Percentiles rank a stretch among this genome's conserved stretches.
These are phyloP conservation scores for Intubia oerlemansii DNA, from an alignment of 2,329 filamentous ascomycete species.

Conservation along the genomic window DNA sequence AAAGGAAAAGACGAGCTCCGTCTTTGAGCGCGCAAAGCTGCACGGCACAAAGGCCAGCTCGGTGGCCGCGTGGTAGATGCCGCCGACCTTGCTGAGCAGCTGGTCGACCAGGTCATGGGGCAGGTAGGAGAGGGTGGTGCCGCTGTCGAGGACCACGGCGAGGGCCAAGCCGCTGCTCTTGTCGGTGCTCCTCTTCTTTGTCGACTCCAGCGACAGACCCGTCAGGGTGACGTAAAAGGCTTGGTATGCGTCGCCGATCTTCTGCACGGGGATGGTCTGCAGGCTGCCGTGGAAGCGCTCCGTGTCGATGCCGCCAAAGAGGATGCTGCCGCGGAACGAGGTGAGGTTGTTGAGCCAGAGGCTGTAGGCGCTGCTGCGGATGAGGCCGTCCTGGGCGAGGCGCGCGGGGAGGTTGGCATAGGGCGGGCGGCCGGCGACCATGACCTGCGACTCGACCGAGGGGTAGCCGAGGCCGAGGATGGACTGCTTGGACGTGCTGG, in stretches of 20 bases:
- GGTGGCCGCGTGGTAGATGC: conserved; percentile 29
- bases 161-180: conserved; percentile 29
- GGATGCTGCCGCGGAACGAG: conserved; percentile 40
- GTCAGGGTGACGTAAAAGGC: conserved; percentile 54
- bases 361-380: conserved; percentile 48
- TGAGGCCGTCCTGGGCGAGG: conserved; percentile 37
- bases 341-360: conserved; percentile 56
- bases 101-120: conserved; percentile 29
- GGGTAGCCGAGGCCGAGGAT: conserved; percentile 74
- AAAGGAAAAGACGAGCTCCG: conserved; percentile 30
- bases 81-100: conserved; percentile 37
- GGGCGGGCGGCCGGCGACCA: conserved; percentile 24
- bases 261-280: conserved; percentile 44
- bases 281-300: conserved; percentile 41
- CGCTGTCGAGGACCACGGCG: conserved; percentile 49
- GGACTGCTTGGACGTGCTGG: conserved; percentile 38
- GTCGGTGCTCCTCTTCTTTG: no score
- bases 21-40: conserved; percentile 19
- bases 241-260: conserved; percentile 24
- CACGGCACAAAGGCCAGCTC: conserved; percentile 42
- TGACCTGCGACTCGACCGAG: conserved; percentile 55
- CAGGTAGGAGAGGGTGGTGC: conserved; percentile 45
- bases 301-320: conserved; percentile 57
- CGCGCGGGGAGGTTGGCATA: conserved; percentile 52
- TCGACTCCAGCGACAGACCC: conserved; percentile 22